Evolutionary conservation across 768 basidiomycete genomes (phyloP), one percentile per base, ranked within the genome.

Genomic region (Serendipita vermifera): DNA sequence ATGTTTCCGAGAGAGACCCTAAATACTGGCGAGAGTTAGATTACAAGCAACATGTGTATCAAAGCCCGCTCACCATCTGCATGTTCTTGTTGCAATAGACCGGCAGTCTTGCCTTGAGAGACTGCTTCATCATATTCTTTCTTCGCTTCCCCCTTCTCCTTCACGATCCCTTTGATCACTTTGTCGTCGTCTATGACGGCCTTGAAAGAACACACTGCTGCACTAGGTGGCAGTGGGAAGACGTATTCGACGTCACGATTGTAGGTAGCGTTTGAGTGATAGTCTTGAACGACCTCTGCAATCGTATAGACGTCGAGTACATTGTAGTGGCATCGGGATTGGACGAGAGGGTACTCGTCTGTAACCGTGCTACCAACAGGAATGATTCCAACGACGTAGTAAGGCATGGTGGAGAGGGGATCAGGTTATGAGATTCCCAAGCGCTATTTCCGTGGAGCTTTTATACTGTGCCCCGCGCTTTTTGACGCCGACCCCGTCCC

Each of bases 191-290:
- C 69, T 9, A 71, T 68, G 35, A 67, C 68, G 64, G 81, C 72
- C 32, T 73, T 67, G 61, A 83, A 83, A 0, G 72, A 73, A 57
- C 78, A 81, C 5, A 81, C 71, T 0, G 78, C 79, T 0, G 75
- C 76, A 29, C 68, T 69, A 1, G 73, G 75, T 0, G 81, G 82
- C 3, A 82, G 71, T 6, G 81, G 80, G 59, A 83, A 82, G 35
- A 73, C 69, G 63, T 81, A 83, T 31, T 76, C 6, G 24, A 58
- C 59, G 24, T 51, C 36, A 15, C 26, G n/a, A 38, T 29, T 38
- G 26, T 24, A 27, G 39, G 55, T 26, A 6, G 55, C 55, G 20
- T 13, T 40, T 20, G 55, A 56, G 24, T 39, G 38, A 26, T 41
- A 41, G 27, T 56, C 55, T 51, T 51, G 46, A 24, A 39, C 36